Evolutionary conservation across 2,329 filamentous ascomycete species (phyloP), one percentile per base, ranked within the genome.

Genomic region (Raffaelea ambrosiae): DNA sequence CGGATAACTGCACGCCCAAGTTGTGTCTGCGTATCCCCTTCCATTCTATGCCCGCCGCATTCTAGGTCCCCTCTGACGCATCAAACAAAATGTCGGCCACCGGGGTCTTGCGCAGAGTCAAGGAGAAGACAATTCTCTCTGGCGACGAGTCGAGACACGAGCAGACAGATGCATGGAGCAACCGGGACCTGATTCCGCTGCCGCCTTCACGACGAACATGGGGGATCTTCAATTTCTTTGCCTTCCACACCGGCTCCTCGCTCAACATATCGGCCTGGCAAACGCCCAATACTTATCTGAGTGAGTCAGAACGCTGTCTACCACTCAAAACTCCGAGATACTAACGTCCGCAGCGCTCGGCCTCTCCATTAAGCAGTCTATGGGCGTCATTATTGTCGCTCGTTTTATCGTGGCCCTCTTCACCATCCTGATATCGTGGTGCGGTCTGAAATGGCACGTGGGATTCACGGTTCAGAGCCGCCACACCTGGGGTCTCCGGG

Each of bases 401-500:
- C 63, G 67, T 4, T 51, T 69, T 0, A 56, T 73, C 4, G 66
- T 72, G 62, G n/a, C 22, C 3, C 43, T 65, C 9, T 73, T 73
- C 51, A 64, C 70, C 0, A 62, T 62, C 11, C 52, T 72, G 4
- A 66, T 73, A 21, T 70, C 67, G 9, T 72, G 69, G 68, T 67
- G 66, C 20, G 72, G 71, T 13, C 47, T 73, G 4, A 65, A 63
- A 36, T 74, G 70, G 70, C 72, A 75, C 53, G 68, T 75, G 48
- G 71, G 72, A 46, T 70, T 73, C 54, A 73, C 70, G 0, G 60
- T 74, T 14, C 70, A 73, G 54, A 73, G 71, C 52, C 63, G 72
- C 5, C 73, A 64, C 52, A 69, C 67, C 8, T 75, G 72, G 71
- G 72, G 72, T 3, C 56, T 74, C 58, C 61, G 67, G 26, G 71